Base-by-base conservation (phyloP, 129 eudicot species). In the Scalesia atractyloides region DNA sequence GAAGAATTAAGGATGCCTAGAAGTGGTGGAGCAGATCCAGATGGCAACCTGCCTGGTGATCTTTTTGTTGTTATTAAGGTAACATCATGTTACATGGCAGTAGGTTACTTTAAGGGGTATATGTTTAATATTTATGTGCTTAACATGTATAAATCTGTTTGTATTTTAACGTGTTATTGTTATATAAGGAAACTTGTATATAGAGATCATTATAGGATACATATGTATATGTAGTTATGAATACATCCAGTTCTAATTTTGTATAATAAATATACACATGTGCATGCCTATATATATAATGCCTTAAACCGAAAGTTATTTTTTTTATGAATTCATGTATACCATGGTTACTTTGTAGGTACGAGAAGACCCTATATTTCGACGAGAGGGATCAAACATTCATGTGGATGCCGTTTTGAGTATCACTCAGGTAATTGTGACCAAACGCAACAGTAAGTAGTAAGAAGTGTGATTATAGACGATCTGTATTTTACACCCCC, bases 11-110 rank as follows among this genome's bases (percentile, higher is more conserved):
- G 87, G 82, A 84, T 93, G 47, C 73, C 84, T 6, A 84, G 95
- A 85, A 69, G 85, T 79, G 95, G 98, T 37, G 98, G 98, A 64
- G 90, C 98, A 37, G 98, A 93, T 85, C 97, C 98, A 8, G 95
- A 93, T 37, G 98, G 98, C 63, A 89, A 82, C 76, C 90, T 83
- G 69, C 95, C 90, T 70, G 98, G 98, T 48, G 98, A 93, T 84
- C 97, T 93, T 48, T 82, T 60, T 76, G 95, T 93, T 69, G 76
- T 68, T 22, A 76, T 93, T 57, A 89, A 87, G 98, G 96, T 92
- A 79, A 18, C 50, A 33, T 43, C 33, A 53, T 51, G 36, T 75
- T 41, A 3, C 56, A 39, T 52, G 79, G 46, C 65, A n/a, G 37
- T 64, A 64, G 56, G 73, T 37, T 36, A 30, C 34, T 37, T 37